These are phyloP conservation scores for Fusarium sp. DNA, from an alignment of 2,329 filamentous ascomycete genomes.

Conservation along the genomic window DNA sequence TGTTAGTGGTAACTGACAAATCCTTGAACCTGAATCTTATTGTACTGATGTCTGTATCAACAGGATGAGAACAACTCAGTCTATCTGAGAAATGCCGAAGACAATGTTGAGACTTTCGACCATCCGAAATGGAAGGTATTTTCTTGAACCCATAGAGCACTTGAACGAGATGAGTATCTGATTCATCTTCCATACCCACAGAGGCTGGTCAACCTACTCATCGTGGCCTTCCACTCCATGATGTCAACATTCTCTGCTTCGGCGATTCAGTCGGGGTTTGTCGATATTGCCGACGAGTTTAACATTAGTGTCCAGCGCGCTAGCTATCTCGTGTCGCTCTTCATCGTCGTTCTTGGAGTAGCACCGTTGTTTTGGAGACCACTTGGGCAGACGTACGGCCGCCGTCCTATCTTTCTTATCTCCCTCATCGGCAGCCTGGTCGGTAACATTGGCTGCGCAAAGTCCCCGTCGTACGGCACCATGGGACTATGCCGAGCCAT, in stretches of 20 bases:
- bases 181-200: conserved; percentile 39
- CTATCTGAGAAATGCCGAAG: too few relatives aligned
- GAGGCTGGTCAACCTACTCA: conserved; percentile 66
- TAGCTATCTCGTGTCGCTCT: conserved; percentile 63
- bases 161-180: too few relatives aligned
- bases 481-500: conserved; percentile 66
- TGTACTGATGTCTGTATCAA: too few relatives aligned
- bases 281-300: conserved; percentile 66
- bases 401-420: conserved; percentile 67
- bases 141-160: neutral
- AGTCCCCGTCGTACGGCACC: conserved; percentile 60
- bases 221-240: conserved; percentile 70
- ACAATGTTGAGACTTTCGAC: too few relatives aligned
- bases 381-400: conserved; percentile 66
- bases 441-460: conserved; percentile 67
- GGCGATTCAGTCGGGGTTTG: conserved; percentile 68
- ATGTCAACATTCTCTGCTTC: conserved; percentile 71
- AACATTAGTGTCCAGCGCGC: conserved; percentile 62
- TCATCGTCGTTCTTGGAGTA: conserved; percentile 40
- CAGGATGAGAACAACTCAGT: too few relatives aligned
- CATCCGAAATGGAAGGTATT: conserved; percentile 16
- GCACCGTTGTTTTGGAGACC: conserved; percentile 69
- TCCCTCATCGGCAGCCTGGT: conserved; percentile 62
- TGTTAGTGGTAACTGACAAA: too few relatives aligned
- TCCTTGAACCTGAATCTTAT: too few relatives aligned